Evolutionary conservation across 2,329 filamentous ascomycete species (phyloP).

Genomic region (Neophaeococcomyces aloes): DNA sequence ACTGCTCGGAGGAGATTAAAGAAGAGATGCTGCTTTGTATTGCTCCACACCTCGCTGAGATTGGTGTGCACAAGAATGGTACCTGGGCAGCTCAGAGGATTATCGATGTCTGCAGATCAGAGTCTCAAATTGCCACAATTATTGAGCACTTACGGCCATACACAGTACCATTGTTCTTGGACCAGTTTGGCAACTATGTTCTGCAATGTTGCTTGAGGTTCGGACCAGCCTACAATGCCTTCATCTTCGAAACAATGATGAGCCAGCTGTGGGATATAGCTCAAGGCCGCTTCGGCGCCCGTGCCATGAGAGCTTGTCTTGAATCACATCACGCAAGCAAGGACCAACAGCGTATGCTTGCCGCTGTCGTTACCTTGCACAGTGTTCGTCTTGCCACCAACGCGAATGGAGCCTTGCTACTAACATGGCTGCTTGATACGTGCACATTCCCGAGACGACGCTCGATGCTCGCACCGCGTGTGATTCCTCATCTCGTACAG

Average conservation of each 20-base stretch:
- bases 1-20: constrained; percentile 80
- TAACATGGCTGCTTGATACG: constrained; percentile 97
- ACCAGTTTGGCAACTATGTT: constrained; percentile 98
- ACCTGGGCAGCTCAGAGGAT: constrained; percentile 99
- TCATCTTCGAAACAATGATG: constrained; percentile 97
- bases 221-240: constrained; percentile 77
- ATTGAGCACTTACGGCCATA: constrained; percentile 76
- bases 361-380: constrained; percentile 88
- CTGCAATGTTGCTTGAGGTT: constrained; percentile 94
- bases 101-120: constrained; percentile 86
- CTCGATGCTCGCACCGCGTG: constrained; percentile 78
- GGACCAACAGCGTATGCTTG: constrained; percentile 89
- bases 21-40: constrained; percentile 86
- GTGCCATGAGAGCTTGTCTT: constrained; percentile 91
- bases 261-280: constrained; percentile 86
- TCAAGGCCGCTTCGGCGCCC: constrained; percentile 85
- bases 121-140: constrained; percentile 71
- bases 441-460: constrained; percentile 90
- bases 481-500: constrained; percentile 87
- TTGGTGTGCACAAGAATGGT: constrained; percentile 97
- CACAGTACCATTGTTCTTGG: constrained; percentile 82
- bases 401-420: constrained; percentile 80
- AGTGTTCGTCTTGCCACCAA: constrained; percentile 95
- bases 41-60: constrained; percentile 84
- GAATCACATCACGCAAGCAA: constrained; percentile 93